A percentile compares a stretch with the other conserved stretches of the same genome.
Conservation (phyloP, 345 rosid genomes). For the Gossypium anomalum region DNA sequence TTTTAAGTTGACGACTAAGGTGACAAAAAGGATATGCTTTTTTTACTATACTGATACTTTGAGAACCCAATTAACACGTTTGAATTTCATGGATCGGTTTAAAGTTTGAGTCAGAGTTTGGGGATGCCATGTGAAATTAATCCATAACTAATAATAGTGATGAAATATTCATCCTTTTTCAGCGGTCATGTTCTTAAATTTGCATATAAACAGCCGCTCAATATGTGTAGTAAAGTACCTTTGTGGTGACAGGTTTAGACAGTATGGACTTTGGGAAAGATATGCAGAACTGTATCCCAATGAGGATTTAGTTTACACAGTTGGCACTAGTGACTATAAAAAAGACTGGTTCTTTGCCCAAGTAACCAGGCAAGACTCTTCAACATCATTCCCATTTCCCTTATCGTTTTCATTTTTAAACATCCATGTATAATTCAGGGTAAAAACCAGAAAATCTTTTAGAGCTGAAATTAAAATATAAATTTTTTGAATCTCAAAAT, state of each 20-base stretch:
- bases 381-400: neutral
- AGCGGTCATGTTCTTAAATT: neutral
- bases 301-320: conserved; percentile 57
- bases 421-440: no score
- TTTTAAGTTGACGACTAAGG: no score
- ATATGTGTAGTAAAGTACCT: neutral
- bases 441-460: no score
- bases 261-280: conserved; percentile 88
- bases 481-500: no score
- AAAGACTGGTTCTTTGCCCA: conserved; percentile 90
- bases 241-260: conserved; percentile 53
- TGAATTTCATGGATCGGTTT: no score
- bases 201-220: neutral
- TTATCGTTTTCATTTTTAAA: neutral
- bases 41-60: no score
- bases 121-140: no score
- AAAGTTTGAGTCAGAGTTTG: no score
- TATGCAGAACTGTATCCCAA: conserved; percentile 66
- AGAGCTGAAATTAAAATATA: no score
- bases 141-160: neutral
- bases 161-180: neutral
- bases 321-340: conserved; percentile 57
- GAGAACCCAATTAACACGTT: no score
- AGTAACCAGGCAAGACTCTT: conserved; percentile 47
- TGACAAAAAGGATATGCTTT: no score